Conservation (phyloP, 2,329 filamentous ascomycete species). For the Pseudocercospora eumusae region DNA sequence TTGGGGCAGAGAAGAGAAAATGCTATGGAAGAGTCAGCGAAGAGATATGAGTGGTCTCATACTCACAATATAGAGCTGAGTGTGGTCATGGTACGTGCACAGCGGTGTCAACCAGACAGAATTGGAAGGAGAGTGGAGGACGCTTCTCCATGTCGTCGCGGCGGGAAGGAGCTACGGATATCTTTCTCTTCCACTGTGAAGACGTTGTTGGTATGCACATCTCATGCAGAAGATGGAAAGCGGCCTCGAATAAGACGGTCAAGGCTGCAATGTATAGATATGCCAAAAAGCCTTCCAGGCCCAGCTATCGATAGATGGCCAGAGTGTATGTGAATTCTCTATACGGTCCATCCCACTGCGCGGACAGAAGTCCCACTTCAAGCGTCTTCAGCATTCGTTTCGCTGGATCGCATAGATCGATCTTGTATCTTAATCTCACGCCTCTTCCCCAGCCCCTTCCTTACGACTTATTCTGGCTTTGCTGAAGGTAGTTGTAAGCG, state of each 20-base stretch:
- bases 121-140: neutral
- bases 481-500: constrained; percentile 82
- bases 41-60: neutral
- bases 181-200: neutral
- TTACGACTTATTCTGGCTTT: constrained; percentile 41
- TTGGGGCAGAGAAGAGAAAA: neutral
- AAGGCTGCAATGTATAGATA: neutral
- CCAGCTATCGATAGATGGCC: constrained; percentile 3
- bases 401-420: neutral
- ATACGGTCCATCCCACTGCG: neutral
- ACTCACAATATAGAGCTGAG: neutral
- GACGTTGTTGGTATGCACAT: neutral
- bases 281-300: constrained; percentile 1
- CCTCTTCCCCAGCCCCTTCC: neutral
- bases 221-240: neutral
- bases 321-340: constrained; percentile 4
- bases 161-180: neutral
- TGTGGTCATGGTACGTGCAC: neutral
- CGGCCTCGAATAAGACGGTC: neutral
- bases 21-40: neutral
- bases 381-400: neutral
- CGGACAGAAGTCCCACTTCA: neutral
- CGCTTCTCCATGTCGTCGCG: neutral
- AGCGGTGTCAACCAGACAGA: neutral
- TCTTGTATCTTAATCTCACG: neutral